phyloP scores from a whole-genome alignment of 129 eudicot species.

The Chrysanthemum makinoi region DNA sequence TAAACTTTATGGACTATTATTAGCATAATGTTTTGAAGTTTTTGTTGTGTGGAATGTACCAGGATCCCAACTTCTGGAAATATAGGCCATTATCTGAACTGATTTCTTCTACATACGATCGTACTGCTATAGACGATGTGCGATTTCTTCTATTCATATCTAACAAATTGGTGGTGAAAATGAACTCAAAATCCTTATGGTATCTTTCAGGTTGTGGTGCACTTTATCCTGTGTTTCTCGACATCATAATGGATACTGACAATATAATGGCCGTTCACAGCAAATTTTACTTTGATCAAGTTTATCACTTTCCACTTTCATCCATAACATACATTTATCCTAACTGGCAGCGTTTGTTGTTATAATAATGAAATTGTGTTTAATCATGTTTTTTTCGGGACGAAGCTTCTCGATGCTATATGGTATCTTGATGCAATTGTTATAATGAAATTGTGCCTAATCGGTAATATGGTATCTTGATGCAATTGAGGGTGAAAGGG shows the following conservation, averaged over 20 bases:
- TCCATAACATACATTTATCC: too few species aligned
- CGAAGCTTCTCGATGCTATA: too few species aligned
- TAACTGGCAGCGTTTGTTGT: too few species aligned
- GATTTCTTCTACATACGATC: slow-evolving; percentile 24
- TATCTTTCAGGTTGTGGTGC: slow-evolving; percentile 80
- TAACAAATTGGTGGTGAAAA: slow-evolving; percentile 76
- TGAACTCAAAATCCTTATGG: slow-evolving; percentile 78
- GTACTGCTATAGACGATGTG: slow-evolving; percentile 94
- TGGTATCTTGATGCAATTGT: too few species aligned
- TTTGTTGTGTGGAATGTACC: slow-evolving; percentile 31
- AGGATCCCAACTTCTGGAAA: slow-evolving; percentile 97
- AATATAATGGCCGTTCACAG: slow-evolving; percentile 9
- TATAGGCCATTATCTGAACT: slow-evolving; percentile 83
- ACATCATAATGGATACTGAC: slow-evolving; percentile 29
- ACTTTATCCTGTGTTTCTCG: slow-evolving; percentile 89
- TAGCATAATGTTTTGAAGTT: slow-evolving; percentile 5
- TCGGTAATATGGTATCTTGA: too few species aligned
- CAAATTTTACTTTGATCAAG: slow-evolving; percentile 30
- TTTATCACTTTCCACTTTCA: too few species aligned
- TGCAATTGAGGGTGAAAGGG: too few species aligned
- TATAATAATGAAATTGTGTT: too few species aligned
- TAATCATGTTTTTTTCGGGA: too few species aligned
- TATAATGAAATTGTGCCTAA: too few species aligned
- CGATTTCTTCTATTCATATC: slow-evolving; percentile 82
- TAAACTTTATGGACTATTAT: slow-evolving; percentile 4